phyloP scores from a whole-genome alignment of 768 basidiomycete genomes.

The Butyriboletus loyo region DNA sequence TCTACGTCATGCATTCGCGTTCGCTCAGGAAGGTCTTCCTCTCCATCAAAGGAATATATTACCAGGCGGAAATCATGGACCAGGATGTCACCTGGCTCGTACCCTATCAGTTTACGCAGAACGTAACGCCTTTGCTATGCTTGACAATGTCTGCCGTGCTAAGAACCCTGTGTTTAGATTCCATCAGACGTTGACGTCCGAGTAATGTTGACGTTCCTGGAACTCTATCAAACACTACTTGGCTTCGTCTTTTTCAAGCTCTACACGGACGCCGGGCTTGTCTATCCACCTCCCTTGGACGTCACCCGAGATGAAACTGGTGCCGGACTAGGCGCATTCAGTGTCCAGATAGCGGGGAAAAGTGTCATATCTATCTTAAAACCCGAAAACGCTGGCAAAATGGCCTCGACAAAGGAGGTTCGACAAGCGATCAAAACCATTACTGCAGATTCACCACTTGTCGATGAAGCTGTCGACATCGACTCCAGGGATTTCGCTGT shows the following conservation, averaged over 20 bases:
- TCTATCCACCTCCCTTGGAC: conserved; percentile 95
- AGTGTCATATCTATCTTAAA: conserved; percentile 18
- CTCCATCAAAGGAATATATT: conserved; percentile 97
- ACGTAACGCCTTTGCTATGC: conserved; percentile 44
- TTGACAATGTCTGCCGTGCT: conserved; percentile 1
- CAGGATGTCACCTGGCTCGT: conserved; percentile 95
- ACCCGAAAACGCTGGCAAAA: conserved; percentile 23
- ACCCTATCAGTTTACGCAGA: conserved; percentile 96
- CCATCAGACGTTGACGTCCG: conserved; percentile 95
- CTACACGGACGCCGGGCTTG: conserved; percentile 89
- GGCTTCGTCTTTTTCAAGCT: conserved; percentile 97
- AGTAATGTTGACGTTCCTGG: conserved; percentile 96
- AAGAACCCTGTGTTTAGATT: conserved; percentile 49
- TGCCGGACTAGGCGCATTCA: conserved; percentile 88
- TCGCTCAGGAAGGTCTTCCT: conserved; percentile 89
- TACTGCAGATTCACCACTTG: conserved; percentile 14
- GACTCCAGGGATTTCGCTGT: conserved; percentile 30
- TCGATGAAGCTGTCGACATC: conserved; percentile 40
- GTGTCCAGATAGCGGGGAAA: conserved; percentile 52
- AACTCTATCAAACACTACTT: conserved; percentile 94
- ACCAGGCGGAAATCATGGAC: conserved; percentile 93
- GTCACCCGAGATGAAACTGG: conserved; percentile 74
- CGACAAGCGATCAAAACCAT: conserved; percentile 50
- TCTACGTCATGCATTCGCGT: conserved; percentile 87
- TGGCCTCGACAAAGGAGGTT: conserved; percentile 55